Base-by-base conservation (phyloP, 345 rosid genomes). In the Populus simonii region DNA sequence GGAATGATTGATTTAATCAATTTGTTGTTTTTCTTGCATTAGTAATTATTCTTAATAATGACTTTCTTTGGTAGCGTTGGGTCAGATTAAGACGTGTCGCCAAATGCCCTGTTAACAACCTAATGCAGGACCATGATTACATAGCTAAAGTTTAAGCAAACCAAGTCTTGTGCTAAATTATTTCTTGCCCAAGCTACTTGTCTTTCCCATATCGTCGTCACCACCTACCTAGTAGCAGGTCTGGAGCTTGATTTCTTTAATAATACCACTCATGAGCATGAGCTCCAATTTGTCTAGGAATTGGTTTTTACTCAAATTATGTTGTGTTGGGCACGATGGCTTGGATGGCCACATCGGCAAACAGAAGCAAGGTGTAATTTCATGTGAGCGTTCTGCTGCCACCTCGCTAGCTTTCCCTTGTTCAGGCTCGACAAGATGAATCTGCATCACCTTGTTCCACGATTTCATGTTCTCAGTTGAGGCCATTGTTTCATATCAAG, bases 41-140 rank as follows among this genome's bases (percentile, higher is more conserved):
- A 17, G 68, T 43, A 68, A 82, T 74, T n/a, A 73, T 74, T 33
- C 47, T 27, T 36, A 31, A 72, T 74, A 36, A 72, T 82, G 45
- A 74, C 66, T 74, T 79, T 66, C 61, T n/a, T 81, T 80, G 86
- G 88, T 77, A 38, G 82, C 57, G 76, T 84, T 83, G 87, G 83
- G 85, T 84, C 74, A 69, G 88, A 86, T 51, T 11, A 51, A 2
- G 89, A 85, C 86, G 4, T 77, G 17, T 79, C 72, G 87, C 85
- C 87, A 76, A 78, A 88, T 79, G 57, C 76, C 73, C 27, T n/a
- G 35, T 20, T 76, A 77, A 79, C 81, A 72, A 74, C 71, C 79
- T 47, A n/a, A 10, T 68, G 41, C 78, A 70, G 74, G 75, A 80
- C 79, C 80, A 70, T 66, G 49, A 67, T 75, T 6, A 66, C 22